A percentile compares a stretch with the other conserved stretches of the same genome.
phyloP scores from a whole-genome alignment of 2,329 filamentous ascomycete species.

The Fusarium sp. region DNA sequence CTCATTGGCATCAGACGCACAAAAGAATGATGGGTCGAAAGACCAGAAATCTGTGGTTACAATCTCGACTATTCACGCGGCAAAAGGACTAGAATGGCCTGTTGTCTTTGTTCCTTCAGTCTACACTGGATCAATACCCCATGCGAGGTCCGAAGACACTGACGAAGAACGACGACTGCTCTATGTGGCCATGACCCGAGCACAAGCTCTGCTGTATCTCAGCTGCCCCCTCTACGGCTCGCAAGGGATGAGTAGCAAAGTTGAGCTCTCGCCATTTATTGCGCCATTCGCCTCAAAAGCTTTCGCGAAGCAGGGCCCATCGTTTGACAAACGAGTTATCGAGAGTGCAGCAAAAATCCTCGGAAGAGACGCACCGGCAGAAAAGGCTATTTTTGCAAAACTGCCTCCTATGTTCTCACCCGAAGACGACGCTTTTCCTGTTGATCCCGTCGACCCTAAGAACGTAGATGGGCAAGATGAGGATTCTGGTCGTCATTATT shows the following conservation, averaged over 20 bases:
- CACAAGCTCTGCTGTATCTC: slow-evolving; percentile 86
- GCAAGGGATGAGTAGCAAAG: slow-evolving; percentile 66
- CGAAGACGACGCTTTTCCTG: slow-evolving; percentile 77
- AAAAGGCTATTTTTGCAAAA: slow-evolving; percentile 64
- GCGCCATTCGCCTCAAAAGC: slow-evolving; percentile 56
- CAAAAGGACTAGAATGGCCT: slow-evolving; percentile 97
- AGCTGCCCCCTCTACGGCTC: slow-evolving; percentile 81
- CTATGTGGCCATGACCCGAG: slow-evolving; percentile 97
- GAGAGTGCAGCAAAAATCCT: slow-evolving; percentile 79
- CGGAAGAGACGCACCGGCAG: slow-evolving; percentile 68
- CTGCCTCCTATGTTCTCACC: slow-evolving; percentile 66
- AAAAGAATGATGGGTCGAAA: slow-evolving; percentile 70
- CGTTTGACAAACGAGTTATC: slow-evolving; percentile 72
- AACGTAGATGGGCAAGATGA: slow-evolving; percentile 37
- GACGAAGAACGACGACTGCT: slow-evolving; percentile 90
- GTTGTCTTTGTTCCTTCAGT: slow-evolving; percentile 92
- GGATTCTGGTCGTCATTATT: slow-evolving; percentile 29
- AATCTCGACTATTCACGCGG: slow-evolving; percentile 95
- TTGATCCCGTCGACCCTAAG: slow-evolving; percentile 66
- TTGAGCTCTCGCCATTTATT: slow-evolving; percentile 80
- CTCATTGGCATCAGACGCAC: slow-evolving; percentile 83
- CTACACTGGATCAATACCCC: slow-evolving; percentile 91
- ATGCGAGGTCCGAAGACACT: slow-evolving; percentile 84
- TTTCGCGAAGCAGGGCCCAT: slow-evolving; percentile 74
- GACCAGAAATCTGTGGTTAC: slow-evolving; percentile 77